Base-by-base conservation (phyloP, 176 grass and related monocot genomes). In the Thinopyrum elongatum region DNA sequence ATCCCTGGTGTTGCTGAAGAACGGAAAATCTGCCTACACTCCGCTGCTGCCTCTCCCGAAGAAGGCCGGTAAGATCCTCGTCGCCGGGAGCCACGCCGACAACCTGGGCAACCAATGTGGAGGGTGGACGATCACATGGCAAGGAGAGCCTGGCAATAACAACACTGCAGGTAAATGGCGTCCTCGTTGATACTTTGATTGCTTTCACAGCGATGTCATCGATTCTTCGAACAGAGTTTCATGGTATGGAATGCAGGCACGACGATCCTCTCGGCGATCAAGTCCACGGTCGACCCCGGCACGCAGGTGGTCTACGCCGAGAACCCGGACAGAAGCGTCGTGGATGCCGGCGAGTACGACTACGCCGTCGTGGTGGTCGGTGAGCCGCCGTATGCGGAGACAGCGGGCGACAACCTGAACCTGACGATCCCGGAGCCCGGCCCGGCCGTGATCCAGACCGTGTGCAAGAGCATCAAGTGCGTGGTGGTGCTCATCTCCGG, bases 51-150 rank as follows among this genome's bases (percentile, higher is more conserved):
- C 94, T 13, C 86, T 93, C 62, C 84, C 84, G 1, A 95, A 90
- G 87, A 95, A 95, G 73, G 81, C 91, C 0, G 28, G 74, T 26
- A 93, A 86, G 68, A 95, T 95, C 76, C 88, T 95, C 1, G 91
- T 95, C 26, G 84, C 89, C 0, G 94, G 94, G 22, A 91, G 86
- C 81, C 94, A 95, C 74, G 91, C 94, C 1, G 84, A 93, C 25
- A 83, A 95, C 83, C 33, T 95, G 26, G 94, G 91, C 42, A 80
- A 71, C 59, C 94, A 95, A 15, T 95, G 94, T 25, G 94, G 94
- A 70, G 94, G 94, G 6, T 95, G 94, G 94, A 95, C 94, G 0
- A 91, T 95, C 35, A 80, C 83, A 2, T 95, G 94, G 94, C 94
- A 95, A 82, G 94, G 94, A 65, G 31, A 81, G 14, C 5, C 44